Percentiles rank a stretch among this genome's conserved stretches.
These are phyloP conservation scores for Cyathus striatus DNA, from an alignment of 768 basidiomycete genomes.

Conservation along the genomic window DNA sequence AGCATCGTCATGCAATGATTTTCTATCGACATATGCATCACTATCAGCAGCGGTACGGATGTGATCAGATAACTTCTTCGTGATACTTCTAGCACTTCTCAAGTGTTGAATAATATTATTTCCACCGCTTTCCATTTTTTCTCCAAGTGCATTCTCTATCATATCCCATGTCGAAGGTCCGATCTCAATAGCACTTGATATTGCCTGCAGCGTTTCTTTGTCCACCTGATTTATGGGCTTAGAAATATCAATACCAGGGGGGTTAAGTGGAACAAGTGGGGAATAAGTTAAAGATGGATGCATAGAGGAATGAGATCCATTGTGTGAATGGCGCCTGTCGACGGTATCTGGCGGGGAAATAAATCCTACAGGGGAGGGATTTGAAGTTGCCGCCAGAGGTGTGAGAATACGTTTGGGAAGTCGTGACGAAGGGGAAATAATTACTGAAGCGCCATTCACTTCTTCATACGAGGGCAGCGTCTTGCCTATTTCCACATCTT, in stretches of 20 bases:
- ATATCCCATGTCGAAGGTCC: constrained; percentile 81
- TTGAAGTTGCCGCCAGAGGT: constrained; percentile 12
- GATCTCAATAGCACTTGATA: constrained; percentile 72
- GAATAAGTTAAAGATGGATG: constrained; percentile 25
- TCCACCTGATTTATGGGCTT: constrained; percentile 65
- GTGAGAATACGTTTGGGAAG: too few species aligned
- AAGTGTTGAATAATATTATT: too few species aligned
- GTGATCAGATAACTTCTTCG: constrained; percentile 54
- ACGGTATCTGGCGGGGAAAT: too few species aligned
- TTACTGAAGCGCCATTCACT: too few species aligned
- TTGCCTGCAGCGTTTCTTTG: constrained; percentile 72
- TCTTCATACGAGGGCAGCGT: constrained; percentile 67
- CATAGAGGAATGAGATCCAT: constrained; percentile 37
- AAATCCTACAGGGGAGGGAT: too few species aligned
- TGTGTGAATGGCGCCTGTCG: constrained; percentile 28
- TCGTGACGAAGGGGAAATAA: constrained; percentile 27
- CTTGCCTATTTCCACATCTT: constrained; percentile 88
- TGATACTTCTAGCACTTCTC: constrained; percentile 57
- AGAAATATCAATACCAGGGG: constrained; percentile 32
- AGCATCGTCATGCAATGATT: constrained; percentile 69
- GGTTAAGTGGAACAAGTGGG: constrained; percentile 21
- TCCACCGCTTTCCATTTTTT: constrained; percentile 29
- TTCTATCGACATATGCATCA: constrained; percentile 49
- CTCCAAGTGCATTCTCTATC: constrained; percentile 64
- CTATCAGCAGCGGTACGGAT: constrained; percentile 56